Conservation (phyloP, 176 grass and related monocot species). For the Oryza coarctata region DNA sequence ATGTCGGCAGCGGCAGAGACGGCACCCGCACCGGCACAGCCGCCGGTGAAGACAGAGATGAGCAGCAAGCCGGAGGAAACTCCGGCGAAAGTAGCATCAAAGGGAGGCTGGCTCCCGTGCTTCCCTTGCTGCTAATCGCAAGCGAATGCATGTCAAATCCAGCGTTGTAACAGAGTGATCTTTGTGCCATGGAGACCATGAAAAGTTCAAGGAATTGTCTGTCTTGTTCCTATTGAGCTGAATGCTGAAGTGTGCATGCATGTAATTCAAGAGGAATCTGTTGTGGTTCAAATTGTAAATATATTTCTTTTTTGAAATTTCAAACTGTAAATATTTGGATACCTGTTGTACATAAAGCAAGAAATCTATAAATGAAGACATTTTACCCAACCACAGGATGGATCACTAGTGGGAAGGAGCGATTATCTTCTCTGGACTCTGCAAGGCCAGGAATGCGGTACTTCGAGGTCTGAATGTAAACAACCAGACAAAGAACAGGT, state of each 20-base stretch:
- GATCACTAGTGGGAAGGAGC: not conserved
- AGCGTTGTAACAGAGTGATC: conserved; percentile 9
- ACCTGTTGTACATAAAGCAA: not conserved
- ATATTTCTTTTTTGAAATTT: not conserved
- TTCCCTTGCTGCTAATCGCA: conserved; percentile 48
- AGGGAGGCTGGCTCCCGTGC: conserved; percentile 45
- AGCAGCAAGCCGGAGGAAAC: conserved; percentile 32
- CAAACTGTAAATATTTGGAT: not conserved
- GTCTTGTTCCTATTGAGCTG: not conserved
- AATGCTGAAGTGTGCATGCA: not conserved
- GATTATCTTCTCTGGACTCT: too few species aligned
- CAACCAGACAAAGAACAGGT: not conserved
- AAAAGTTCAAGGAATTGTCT: not conserved
- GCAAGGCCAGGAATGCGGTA: not conserved
- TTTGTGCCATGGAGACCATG: not conserved
- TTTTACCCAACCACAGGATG: not conserved
- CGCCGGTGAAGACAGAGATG: not conserved
- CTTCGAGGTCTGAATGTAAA: not conserved
- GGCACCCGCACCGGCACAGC: not conserved
- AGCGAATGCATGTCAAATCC: not conserved
- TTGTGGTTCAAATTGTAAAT: not conserved
- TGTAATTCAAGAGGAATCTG: not conserved
- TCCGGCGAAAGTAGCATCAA: not conserved
- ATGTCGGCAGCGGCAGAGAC: not conserved
- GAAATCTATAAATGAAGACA: not conserved